Conservation (phyloP, 306 rosid genomes). For the Amphicarpaea edgeworthii region DNA sequence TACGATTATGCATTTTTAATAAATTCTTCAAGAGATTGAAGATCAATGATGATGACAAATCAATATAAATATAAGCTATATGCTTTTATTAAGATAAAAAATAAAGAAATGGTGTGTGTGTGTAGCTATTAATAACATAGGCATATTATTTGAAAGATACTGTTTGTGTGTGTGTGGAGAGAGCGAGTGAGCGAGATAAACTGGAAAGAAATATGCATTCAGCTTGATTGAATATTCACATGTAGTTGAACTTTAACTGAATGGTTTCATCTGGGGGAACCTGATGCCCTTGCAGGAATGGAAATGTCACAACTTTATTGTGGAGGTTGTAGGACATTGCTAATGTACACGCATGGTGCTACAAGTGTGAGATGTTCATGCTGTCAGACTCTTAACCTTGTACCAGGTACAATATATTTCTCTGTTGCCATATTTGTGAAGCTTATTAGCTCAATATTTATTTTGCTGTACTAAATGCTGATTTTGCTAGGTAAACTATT, state of each 20-base stretch:
- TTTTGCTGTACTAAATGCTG: conserved; percentile 13
- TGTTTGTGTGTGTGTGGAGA: background rate
- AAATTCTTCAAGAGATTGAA: background rate
- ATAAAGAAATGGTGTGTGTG: too few relatives aligned
- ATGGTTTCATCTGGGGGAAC: conserved; percentile 7
- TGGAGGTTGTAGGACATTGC: conserved; percentile 93
- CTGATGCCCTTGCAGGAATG: conserved; percentile 62
- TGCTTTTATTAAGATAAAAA: background rate
- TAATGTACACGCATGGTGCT: conserved; percentile 87
- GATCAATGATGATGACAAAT: background rate
- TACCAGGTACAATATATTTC: conserved; percentile 65
- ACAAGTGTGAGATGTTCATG: conserved; percentile 98
- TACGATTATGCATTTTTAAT: background rate
- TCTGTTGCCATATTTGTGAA: conserved; percentile 7
- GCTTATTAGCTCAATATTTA: conserved; percentile 14
- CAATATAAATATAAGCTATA: background rate
- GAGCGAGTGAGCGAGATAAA: background rate
- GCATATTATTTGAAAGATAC: background rate
- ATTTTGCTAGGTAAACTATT: background rate
- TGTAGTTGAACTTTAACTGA: conserved; percentile 6
- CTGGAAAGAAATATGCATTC: conserved; percentile 2
- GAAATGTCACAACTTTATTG: conserved; percentile 94
- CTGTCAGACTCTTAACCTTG: conserved; percentile 86
- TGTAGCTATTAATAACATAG: background rate
- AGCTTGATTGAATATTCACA: conserved; percentile 10